Base-by-base conservation (phyloP, 2,329 filamentous ascomycete genomes). In the Botryosphaeria agaves region DNA sequence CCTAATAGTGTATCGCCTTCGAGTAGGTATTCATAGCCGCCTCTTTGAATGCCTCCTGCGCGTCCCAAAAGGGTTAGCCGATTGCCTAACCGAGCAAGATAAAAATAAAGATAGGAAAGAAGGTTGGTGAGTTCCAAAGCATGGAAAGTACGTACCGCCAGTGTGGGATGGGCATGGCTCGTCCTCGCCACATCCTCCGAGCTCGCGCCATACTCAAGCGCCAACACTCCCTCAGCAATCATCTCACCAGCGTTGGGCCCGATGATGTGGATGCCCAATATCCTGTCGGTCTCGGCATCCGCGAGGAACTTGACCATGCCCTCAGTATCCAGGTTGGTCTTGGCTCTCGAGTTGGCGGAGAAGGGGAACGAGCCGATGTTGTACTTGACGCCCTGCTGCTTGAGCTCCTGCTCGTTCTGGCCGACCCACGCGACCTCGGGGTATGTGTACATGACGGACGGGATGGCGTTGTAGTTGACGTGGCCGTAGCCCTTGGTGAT, bases 401-500 rank as follows among this genome's bases (percentile, higher is more conserved):
- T 94, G 41, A 98, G 68, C 45, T 98, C 89, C 53, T 87, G 79
- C 66, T 98, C 89, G 56, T 76, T 94, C 66, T 94, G 85, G 35
- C 89, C 89, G 28, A 98, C 89, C 89, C 89, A 98, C 20, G 89
- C 84, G 41, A 95, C 89, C 59, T 98, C 89, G 19, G 89, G 89
- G 64, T 94, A 78, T 7, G 89, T 95, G 72, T 98, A 98, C 89
- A 98, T 98, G 62, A 98, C 89, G 19, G 82, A 89, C 41, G 89
- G 89, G 52, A 98, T 98, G 56, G 79, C 82, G 48, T 74, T 82
- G 63, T 98, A 98, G 76, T 98, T 98, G 61, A 98, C 89, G 59
- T 98, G 89, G 35, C 89, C 89, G 59, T 91, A 79, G 41, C 84
- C 84, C 69, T 95, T 95, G 64, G 82, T 87, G 60, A 98, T 89